Conservation (phyloP, 1,139 yeast species). For the Taiozyma sp. region DNA sequence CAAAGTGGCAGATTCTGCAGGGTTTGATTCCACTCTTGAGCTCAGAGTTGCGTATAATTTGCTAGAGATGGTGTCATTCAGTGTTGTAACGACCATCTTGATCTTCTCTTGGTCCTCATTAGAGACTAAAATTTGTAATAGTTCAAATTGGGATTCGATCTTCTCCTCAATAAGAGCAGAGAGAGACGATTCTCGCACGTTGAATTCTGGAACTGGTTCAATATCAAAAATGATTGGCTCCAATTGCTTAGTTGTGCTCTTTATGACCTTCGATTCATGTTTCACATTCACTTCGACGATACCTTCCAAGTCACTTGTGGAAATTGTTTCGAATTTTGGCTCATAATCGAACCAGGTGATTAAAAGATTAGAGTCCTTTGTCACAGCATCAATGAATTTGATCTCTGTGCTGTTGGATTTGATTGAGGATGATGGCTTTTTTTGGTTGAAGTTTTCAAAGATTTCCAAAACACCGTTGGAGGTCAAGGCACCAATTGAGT, state of each 20-base stretch:
- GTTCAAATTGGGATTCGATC: constrained; percentile 7
- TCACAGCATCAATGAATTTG: constrained; percentile 6
- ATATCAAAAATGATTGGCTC: constrained; percentile 8
- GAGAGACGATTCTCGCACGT: constrained; percentile 15
- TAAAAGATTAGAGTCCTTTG: constrained; percentile 1
- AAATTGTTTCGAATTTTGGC: constrained; percentile 21
- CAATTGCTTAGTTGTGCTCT: constrained; percentile 1
- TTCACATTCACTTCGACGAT: constrained; percentile 12
- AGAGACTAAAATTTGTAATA: constrained; percentile 54
- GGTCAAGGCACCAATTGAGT: constrained; percentile 21
- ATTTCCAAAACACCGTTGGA: constrained; percentile 31
- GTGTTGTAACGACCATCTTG: constrained; percentile 50
- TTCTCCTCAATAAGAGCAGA: constrained; percentile 9
- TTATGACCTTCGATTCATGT: constrained; percentile 1
- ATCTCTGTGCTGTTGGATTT: constrained; percentile 15
- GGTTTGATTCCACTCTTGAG: constrained; percentile 57
- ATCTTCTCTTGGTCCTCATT: constrained; percentile 60
- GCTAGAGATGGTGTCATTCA: constrained; percentile 57
- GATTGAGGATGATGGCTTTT: constrained; percentile 16
- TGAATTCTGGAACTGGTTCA: constrained; percentile 8
- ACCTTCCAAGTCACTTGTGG: constrained; percentile 7
- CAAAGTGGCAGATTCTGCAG: constrained; percentile 60
- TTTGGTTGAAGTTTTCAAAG: constrained; percentile 17
- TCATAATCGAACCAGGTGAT: constrained; percentile 20
- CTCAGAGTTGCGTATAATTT: constrained; percentile 62